Conservation (phyloP, 805 yeast genomes). For the Wickerhamomyces bovis region DNA sequence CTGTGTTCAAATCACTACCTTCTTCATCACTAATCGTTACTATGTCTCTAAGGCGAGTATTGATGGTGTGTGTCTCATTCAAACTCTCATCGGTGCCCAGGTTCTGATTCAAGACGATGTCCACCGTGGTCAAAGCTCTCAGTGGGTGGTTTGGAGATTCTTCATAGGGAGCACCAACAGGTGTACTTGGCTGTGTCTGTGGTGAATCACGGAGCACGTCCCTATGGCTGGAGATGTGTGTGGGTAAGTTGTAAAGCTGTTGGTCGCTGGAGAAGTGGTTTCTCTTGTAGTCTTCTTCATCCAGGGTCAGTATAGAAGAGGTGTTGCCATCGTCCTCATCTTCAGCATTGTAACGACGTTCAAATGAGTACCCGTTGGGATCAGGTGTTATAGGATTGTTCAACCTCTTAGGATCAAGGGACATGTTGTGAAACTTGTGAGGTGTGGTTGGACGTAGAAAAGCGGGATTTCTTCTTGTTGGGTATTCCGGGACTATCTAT, state of each 20-base stretch:
- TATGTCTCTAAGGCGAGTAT: slow-evolving; percentile 2
- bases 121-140: slow-evolving; percentile 22
- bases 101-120: slow-evolving; percentile 18
- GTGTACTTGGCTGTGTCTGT: slow-evolving; percentile 19
- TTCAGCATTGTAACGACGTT: not conserved
- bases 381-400: slow-evolving; percentile 14
- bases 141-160: slow-evolving; percentile 22
- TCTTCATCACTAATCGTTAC: slow-evolving; percentile 3
- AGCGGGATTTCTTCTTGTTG: not conserved
- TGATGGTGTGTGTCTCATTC: slow-evolving; percentile 5
- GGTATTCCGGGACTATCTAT: no score
- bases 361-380: slow-evolving; percentile 14
- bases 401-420: slow-evolving; percentile 20
- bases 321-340: slow-evolving; percentile 7
- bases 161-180: slow-evolving; percentile 18
- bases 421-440: slow-evolving; percentile 8
- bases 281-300: slow-evolving; percentile 6
- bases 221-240: slow-evolving; percentile 20
- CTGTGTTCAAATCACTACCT: not conserved
- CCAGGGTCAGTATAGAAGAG: slow-evolving; percentile 17
- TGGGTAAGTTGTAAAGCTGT: slow-evolving; percentile 16
- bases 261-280: not conserved
- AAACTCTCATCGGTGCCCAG: slow-evolving; percentile 21
- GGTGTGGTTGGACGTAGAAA: not conserved
- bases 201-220: slow-evolving; percentile 6